Evolutionary conservation across 306 rosid species (phyloP).

Genomic region (Spatholobus suberectus): DNA sequence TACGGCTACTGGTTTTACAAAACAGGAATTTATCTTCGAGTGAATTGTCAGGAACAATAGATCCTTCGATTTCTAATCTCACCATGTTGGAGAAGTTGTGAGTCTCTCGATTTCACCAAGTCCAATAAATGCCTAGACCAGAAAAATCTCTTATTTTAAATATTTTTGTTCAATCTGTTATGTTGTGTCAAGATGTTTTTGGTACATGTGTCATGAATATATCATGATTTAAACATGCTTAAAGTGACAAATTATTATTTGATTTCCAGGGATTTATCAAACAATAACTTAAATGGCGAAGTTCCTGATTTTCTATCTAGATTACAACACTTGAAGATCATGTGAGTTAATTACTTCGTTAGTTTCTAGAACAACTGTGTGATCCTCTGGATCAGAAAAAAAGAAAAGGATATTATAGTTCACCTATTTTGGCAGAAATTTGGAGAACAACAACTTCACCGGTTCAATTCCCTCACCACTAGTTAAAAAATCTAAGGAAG

Average conservation of each 20-base stretch:
- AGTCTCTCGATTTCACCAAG: constrained; percentile 12
- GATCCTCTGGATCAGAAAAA: neutral
- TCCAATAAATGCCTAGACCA: neutral
- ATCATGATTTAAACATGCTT: neutral
- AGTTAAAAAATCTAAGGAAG: constrained; percentile 26
- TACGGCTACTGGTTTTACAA: too few relatives aligned
- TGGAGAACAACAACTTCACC: constrained; percentile 48
- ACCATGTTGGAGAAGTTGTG: constrained; percentile 50
- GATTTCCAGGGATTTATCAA: constrained; percentile 58
- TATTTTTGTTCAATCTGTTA: too few relatives aligned
- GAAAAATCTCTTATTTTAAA: too few relatives aligned
- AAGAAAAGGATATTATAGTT: neutral
- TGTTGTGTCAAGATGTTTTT: neutral
- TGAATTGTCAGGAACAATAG: constrained; percentile 47
- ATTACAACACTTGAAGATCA: constrained; percentile 8
- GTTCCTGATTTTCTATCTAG: constrained; percentile 39
- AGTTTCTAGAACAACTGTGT: too few relatives aligned
- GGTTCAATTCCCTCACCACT: constrained; percentile 44
- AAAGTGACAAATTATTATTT: neutral
- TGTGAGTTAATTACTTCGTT: constrained; percentile 49
- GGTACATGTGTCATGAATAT: neutral
- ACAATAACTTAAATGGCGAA: constrained; percentile 46
- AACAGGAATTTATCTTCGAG: constrained; percentile 55
- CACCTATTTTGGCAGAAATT: constrained; percentile 44
- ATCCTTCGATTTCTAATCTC: constrained; percentile 42